These are phyloP conservation scores for Teunomyces cretensis DNA, from an alignment of 805 yeast species.

Conservation along the genomic window DNA sequence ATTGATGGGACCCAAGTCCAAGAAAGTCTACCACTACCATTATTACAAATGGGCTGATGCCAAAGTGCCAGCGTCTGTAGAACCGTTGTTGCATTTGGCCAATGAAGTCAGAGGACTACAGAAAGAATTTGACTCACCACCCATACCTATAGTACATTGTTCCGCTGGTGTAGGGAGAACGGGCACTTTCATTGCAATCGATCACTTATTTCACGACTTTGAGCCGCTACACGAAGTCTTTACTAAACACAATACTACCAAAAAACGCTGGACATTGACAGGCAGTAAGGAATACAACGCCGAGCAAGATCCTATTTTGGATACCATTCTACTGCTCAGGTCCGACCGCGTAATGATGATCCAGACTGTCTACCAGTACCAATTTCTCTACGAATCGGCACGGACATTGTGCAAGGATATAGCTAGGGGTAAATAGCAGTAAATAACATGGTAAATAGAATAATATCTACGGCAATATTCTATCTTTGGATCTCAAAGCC, in stretches of 20 bases:
- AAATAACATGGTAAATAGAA: too few relatives aligned
- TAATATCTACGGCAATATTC: too few relatives aligned
- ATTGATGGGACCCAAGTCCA: slow-evolving; percentile 18
- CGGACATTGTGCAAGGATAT: neutral
- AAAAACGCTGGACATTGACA: neutral
- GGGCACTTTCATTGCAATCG: slow-evolving; percentile 39
- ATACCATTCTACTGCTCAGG: slow-evolving; percentile 28
- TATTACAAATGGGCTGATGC: slow-evolving; percentile 48
- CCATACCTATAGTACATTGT: slow-evolving; percentile 57
- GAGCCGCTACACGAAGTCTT: neutral
- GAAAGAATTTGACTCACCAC: slow-evolving; percentile 6
- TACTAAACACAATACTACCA: neutral
- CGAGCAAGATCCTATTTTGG: slow-evolving; percentile 25
- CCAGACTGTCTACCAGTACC: slow-evolving; percentile 39
- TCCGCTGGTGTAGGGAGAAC: slow-evolving; percentile 98
- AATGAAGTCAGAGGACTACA: slow-evolving; percentile 16
- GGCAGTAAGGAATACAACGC: slow-evolving; percentile 4
- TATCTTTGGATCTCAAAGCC: too few relatives aligned
- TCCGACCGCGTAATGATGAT: slow-evolving; percentile 44
- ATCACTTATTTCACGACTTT: slow-evolving; percentile 26
- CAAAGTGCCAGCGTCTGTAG: slow-evolving; percentile 34
- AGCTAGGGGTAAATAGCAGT: neutral
- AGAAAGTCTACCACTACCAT: slow-evolving; percentile 38
- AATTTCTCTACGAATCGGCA: slow-evolving; percentile 33
- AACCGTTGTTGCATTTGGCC: slow-evolving; percentile 25